These are phyloP conservation scores for Xylariaceae sp. DNA, from an alignment of 2,329 filamentous ascomycete species.

Conservation along the genomic window DNA sequence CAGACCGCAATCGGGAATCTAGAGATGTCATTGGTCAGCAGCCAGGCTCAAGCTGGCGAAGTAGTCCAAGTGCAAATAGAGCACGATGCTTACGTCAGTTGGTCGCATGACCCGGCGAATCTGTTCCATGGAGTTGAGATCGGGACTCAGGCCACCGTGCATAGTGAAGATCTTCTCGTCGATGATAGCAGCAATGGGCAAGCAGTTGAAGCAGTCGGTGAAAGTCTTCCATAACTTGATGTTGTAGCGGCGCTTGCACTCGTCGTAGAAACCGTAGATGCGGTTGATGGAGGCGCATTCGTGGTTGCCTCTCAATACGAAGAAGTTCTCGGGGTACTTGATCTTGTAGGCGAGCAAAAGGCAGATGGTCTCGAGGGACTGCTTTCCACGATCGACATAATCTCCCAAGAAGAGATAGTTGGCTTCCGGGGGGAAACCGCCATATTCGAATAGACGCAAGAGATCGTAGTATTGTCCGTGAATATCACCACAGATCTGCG, in stretches of 20 bases:
- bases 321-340: conserved; percentile 97
- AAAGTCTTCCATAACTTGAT: conserved; percentile 99
- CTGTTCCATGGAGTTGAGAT: conserved; percentile 99
- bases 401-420: conserved; percentile 99
- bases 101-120: conserved; percentile 98
- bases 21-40: conserved; percentile 30
- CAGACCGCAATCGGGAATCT: conserved; percentile 97
- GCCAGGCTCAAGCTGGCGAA: conserved; percentile 28
- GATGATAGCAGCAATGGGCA: conserved; percentile 94
- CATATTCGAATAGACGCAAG: conserved; percentile 94
- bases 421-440: conserved; percentile 95
- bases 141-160: conserved; percentile 95
- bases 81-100: conserved; percentile 76
- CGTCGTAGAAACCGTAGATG: conserved; percentile 97
- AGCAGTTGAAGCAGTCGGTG: conserved; percentile 91
- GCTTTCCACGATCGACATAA: conserved; percentile 95
- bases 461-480: conserved; percentile 99
- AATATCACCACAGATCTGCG: conserved; percentile 96
- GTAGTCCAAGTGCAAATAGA: conserved; percentile 10
- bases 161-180: conserved; percentile 99
- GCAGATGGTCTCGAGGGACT: conserved; percentile 91
- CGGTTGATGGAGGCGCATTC: conserved; percentile 95
- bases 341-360: conserved; percentile 94
- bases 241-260: conserved; percentile 94
- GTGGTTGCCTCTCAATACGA: conserved; percentile 89